Conservation (phyloP, 352 stramenopile genomes). For the Globisporangium solare region DNA sequence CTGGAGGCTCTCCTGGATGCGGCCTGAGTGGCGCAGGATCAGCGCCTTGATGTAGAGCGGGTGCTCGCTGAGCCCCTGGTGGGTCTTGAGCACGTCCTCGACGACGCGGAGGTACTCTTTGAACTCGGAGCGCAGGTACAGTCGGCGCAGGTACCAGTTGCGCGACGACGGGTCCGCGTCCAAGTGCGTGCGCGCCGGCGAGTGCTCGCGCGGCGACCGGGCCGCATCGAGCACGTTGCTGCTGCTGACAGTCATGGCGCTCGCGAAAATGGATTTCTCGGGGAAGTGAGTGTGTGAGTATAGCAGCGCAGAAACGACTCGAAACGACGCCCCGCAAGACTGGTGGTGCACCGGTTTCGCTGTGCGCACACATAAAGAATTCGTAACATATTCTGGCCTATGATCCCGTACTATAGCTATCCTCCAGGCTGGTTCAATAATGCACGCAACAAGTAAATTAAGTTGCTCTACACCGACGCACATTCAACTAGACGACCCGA, state of each 20-base stretch:
- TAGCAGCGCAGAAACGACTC: too few species aligned
- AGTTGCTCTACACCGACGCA: too few species aligned
- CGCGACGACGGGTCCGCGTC: conserved; percentile 39
- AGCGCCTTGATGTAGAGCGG: conserved; percentile 91
- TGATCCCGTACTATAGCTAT: too few species aligned
- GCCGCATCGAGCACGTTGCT: conserved; percentile 39
- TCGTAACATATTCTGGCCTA: too few species aligned
- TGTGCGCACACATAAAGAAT: neutral
- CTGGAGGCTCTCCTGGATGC: conserved; percentile 88
- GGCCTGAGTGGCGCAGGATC: conserved; percentile 84
- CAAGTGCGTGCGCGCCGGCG: conserved; percentile 15
- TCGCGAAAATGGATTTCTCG: too few species aligned
- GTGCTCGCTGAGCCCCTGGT: conserved; percentile 89
- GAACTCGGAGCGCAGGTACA: conserved; percentile 85
- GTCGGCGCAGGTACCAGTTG: conserved; percentile 85
- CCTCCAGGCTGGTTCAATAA: too few species aligned
- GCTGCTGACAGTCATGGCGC: conserved; percentile 8
- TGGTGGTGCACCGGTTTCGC: too few species aligned
- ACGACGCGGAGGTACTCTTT: conserved; percentile 88
- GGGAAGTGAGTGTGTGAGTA: too few species aligned
- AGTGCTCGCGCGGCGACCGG: conserved; percentile 51
- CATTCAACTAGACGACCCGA: neutral
- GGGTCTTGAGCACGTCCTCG: conserved; percentile 80
- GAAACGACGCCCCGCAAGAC: too few species aligned
- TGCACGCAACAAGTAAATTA: too few species aligned